Percentiles rank a stretch among this genome's conserved stretches.
phyloP scores from a whole-genome alignment of 1,139 yeast genomes.

The Taphrina communis region DNA sequence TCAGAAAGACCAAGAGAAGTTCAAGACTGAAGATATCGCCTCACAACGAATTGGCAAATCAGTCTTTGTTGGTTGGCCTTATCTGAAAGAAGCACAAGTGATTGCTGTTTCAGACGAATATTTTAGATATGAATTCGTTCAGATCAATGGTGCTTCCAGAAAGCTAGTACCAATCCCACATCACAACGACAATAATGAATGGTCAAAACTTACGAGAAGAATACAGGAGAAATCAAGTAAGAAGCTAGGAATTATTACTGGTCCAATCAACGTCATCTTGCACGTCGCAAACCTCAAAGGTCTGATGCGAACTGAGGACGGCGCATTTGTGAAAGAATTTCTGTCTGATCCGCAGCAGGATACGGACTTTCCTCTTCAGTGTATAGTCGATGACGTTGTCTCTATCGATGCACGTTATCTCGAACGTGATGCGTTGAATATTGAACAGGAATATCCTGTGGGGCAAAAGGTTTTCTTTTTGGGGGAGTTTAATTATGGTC shows the following conservation, averaged over 20 bases:
- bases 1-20: slow-evolving; percentile 55
- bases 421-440: slow-evolving; percentile 76
- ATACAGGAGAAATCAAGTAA: slow-evolving; percentile 56
- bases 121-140: slow-evolving; percentile 54
- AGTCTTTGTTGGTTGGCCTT: slow-evolving; percentile 88
- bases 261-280: slow-evolving; percentile 63
- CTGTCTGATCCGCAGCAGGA: slow-evolving; percentile 59
- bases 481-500: slow-evolving; percentile 90
- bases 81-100: slow-evolving; percentile 77
- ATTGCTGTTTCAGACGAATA: slow-evolving; percentile 66
- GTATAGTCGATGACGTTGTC: slow-evolving; percentile 74
- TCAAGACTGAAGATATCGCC: slow-evolving; percentile 59
- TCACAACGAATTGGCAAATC: slow-evolving; percentile 63
- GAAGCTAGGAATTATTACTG: slow-evolving; percentile 65
- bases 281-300: slow-evolving; percentile 81
- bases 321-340: slow-evolving; percentile 73
- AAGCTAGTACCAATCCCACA: slow-evolving; percentile 55
- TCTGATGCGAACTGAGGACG: slow-evolving; percentile 67
- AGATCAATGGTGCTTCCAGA: slow-evolving; percentile 50
- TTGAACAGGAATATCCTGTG: slow-evolving; percentile 80
- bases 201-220: slow-evolving; percentile 52
- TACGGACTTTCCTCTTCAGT: slow-evolving; percentile 68
- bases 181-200: slow-evolving; percentile 57
- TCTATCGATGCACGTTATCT: slow-evolving; percentile 75
- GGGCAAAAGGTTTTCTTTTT: slow-evolving; percentile 77